A percentile compares a stretch with the other conserved stretches of the same genome.
These are phyloP conservation scores for Sarocladiaceae sp. DNA, from an alignment of 2,329 filamentous ascomycete genomes.

Conservation along the genomic window DNA sequence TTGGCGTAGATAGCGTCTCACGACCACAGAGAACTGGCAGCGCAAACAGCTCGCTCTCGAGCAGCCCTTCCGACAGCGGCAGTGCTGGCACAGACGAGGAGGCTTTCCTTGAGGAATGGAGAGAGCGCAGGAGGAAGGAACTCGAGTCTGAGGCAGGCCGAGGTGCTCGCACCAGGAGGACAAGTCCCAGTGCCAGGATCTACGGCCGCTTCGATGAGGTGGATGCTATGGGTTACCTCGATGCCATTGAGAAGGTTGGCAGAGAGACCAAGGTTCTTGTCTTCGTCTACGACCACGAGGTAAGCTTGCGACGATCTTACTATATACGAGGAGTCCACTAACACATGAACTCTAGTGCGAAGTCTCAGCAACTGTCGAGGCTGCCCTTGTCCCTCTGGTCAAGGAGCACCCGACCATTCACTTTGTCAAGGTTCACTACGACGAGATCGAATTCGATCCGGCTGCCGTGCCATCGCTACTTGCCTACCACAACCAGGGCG, in stretches of 20 bases:
- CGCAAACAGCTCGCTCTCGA: constrained; percentile 32
- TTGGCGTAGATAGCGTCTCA: constrained; percentile 37
- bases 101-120: constrained; percentile 79
- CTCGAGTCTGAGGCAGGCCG: constrained; percentile 58
- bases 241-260: constrained; percentile 87
- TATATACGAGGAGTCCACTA: constrained; percentile 14
- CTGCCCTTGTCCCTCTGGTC: constrained; percentile 72
- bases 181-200: constrained; percentile 70
- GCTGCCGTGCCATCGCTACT: constrained; percentile 83
- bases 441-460: constrained; percentile 91
- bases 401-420: constrained; percentile 65
- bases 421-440: constrained; percentile 88
- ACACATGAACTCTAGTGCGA: constrained; percentile 56
- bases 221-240: constrained; percentile 88
- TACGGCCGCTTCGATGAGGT: constrained; percentile 81
- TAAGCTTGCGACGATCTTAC: constrained; percentile 43
- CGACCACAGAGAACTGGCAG: constrained; percentile 19
- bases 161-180: constrained; percentile 59
- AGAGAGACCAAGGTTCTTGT: constrained; percentile 83
- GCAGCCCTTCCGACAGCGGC: constrained; percentile 28
- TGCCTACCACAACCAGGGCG: constrained; percentile 81
- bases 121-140: constrained; percentile 73
- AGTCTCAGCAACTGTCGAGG: constrained; percentile 74
- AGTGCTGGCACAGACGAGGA: constrained; percentile 68
- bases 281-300: constrained; percentile 85